These are phyloP conservation scores for Alternaria tenuissima DNA, from an alignment of 2,329 filamentous ascomycete species.

Conservation along the genomic window DNA sequence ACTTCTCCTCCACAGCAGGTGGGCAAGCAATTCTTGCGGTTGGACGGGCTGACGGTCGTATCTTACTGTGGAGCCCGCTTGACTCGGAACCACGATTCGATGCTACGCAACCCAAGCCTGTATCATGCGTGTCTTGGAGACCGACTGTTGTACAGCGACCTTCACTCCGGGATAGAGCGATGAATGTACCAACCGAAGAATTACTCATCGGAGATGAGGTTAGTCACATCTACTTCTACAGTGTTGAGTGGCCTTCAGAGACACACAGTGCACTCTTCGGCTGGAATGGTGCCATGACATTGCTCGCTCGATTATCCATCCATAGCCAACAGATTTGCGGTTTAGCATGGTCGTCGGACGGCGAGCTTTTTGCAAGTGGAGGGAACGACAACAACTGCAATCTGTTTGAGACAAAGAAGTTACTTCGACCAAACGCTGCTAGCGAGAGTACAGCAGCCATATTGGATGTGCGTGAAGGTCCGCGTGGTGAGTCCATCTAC, in stretches of 20 bases:
- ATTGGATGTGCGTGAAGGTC: constrained; percentile 37
- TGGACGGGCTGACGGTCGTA: constrained; percentile 77
- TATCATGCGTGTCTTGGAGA: constrained; percentile 85
- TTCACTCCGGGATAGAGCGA: constrained; percentile 59
- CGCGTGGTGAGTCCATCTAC: constrained; percentile 44
- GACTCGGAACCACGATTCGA: constrained; percentile 77
- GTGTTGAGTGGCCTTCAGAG: constrained; percentile 78
- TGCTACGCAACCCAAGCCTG: constrained; percentile 72
- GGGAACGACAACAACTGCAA: constrained; percentile 92
- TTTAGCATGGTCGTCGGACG: constrained; percentile 83
- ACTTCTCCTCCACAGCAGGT: constrained; percentile 84
- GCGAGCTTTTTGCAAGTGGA: constrained; percentile 81
- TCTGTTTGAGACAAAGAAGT: constrained; percentile 74
- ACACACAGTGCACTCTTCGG: constrained; percentile 70
- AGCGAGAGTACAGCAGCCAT: constrained; percentile 20
- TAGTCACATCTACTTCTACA: constrained; percentile 87
- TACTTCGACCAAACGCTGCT: constrained; percentile 53
- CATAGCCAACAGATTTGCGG: constrained; percentile 94
- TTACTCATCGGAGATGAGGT: constrained; percentile 85
- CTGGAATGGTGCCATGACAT: constrained; percentile 80
- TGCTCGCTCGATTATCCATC: constrained; percentile 78
- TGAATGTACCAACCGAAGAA: constrained; percentile 75
- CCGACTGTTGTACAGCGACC: constrained; percentile 64
- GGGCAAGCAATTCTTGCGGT: constrained; percentile 83
- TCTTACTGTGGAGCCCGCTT: constrained; percentile 80